phyloP scores from a whole-genome alignment of 345 rosid species.

The Gossypium arboreum region DNA sequence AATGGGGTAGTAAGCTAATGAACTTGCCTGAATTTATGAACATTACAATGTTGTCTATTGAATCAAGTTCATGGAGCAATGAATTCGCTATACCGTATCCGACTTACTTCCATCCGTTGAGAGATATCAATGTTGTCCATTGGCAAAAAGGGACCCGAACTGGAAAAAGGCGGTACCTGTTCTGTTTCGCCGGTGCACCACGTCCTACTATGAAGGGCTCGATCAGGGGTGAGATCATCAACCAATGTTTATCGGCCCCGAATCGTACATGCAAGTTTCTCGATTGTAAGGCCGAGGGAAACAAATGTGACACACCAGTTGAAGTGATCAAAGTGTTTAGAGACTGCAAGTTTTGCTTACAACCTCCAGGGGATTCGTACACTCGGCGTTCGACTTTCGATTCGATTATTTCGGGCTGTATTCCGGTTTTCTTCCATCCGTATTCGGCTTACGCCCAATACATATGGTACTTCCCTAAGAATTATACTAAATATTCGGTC shows the following conservation, averaged over 20 bases:
- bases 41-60: slow-evolving; percentile 51
- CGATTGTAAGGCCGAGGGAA: slow-evolving; percentile 27
- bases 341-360: slow-evolving; percentile 48
- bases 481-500: slow-evolving; percentile 36
- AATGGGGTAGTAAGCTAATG: slow-evolving; percentile 55
- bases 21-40: slow-evolving; percentile 40
- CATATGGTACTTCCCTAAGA: slow-evolving; percentile 46
- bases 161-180: slow-evolving; percentile 26
- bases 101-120: slow-evolving; percentile 53
- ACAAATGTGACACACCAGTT: slow-evolving; percentile 37
- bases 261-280: slow-evolving; percentile 34
- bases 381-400: slow-evolving; percentile 59
- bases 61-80: slow-evolving; percentile 39
- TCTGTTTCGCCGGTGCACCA: slow-evolving; percentile 55
- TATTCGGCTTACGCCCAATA: slow-evolving; percentile 49
- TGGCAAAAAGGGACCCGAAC: slow-evolving; percentile 42
- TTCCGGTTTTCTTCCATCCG: slow-evolving; percentile 63
- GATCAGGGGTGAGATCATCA: slow-evolving; percentile 37
- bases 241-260: slow-evolving; percentile 37
- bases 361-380: slow-evolving; percentile 59
- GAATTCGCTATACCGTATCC: slow-evolving; percentile 63
- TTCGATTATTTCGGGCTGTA: slow-evolving; percentile 55
- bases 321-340: slow-evolving; percentile 38
- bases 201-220: slow-evolving; percentile 29
- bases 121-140: slow-evolving; percentile 18